Evolutionary conservation across 768 basidiomycete genomes (phyloP), one percentile per base, ranked within the genome.

Genomic region (Hericium coralloides): DNA sequence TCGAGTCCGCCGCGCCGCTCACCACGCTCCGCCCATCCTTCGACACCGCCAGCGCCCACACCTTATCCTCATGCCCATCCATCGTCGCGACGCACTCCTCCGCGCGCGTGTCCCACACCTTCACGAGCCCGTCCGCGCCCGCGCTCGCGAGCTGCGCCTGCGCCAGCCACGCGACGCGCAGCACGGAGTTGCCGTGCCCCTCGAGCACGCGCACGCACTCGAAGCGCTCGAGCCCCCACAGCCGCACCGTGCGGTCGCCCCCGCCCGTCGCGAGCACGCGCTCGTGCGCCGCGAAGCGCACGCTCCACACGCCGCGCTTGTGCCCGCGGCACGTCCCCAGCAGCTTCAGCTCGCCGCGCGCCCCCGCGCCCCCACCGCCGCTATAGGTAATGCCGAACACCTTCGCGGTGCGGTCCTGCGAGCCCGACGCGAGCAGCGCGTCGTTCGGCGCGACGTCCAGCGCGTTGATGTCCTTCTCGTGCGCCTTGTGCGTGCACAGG

Each of bases 391-490:
- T 82, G 57, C 82, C 80, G 70, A 86, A 99, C 17, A 99, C 73
- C 67, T 98, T 98, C 55, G 90, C 92, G 12, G 91, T 92, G 58
- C 89, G 88, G 71, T 99, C 97, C 68, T 98, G 97, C 18, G 94
- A 97, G 20, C 93, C 97, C 3, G 95, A 95, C 9, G 85, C 95
- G 48, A 98, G 79, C 57, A 95, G 71, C 58, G 77, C 78, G 69
- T 97, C 92, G 67, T 95, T 92, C 5, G 92, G 94, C 3, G 95
- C 77, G 15, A 98, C 76, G 68, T 98, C 97, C 41, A 99, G 78
- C 56, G 94, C 84, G 70, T 99, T 99, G 73, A 99, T 98, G 71
- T 98, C 97, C 73, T 98, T 98, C 55, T 98, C 97, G 71, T 98
- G 97, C 12, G 94, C 92, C 68, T 88, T 90, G 52, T 86, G 81